Percentiles rank a stretch among this genome's conserved stretches.
phyloP scores from a whole-genome alignment of 257 asterid genomes.

The Solanum bulbocastanum region DNA sequence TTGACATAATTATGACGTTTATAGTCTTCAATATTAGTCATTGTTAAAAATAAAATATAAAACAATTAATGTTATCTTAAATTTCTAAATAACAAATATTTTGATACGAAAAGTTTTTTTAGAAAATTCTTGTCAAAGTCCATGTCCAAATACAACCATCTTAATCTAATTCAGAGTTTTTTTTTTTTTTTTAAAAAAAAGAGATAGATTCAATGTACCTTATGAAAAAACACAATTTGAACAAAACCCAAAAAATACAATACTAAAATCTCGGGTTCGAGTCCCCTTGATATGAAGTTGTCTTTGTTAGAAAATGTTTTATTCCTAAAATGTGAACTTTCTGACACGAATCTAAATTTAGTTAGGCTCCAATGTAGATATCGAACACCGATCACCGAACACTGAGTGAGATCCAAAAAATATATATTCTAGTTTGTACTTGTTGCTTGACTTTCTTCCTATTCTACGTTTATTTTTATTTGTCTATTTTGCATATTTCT shows the following conservation, averaged over 20 bases:
- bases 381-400: accelerated
- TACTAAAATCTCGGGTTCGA: neutral
- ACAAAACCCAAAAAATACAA: neutral
- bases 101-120: neutral
- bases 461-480: too few relatives aligned
- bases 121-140: too few relatives aligned
- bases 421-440: too few relatives aligned
- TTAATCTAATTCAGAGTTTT: neutral
- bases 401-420: too few relatives aligned
- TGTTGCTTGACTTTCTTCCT: neutral
- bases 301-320: too few relatives aligned
- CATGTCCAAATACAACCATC: neutral
- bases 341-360: too few relatives aligned
- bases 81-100: too few relatives aligned
- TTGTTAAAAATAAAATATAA: too few relatives aligned
- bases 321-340: too few relatives aligned
- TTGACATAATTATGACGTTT: neutral
- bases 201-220: neutral
- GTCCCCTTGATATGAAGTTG: accelerated
- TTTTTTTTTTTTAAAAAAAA: neutral
- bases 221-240: neutral
- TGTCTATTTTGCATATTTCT: neutral
- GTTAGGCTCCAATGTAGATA: accelerated
- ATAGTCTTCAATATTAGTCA: neutral
- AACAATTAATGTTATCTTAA: too few relatives aligned